phyloP scores from a whole-genome alignment of 257 asterid species.

The Catharanthus roseus region DNA sequence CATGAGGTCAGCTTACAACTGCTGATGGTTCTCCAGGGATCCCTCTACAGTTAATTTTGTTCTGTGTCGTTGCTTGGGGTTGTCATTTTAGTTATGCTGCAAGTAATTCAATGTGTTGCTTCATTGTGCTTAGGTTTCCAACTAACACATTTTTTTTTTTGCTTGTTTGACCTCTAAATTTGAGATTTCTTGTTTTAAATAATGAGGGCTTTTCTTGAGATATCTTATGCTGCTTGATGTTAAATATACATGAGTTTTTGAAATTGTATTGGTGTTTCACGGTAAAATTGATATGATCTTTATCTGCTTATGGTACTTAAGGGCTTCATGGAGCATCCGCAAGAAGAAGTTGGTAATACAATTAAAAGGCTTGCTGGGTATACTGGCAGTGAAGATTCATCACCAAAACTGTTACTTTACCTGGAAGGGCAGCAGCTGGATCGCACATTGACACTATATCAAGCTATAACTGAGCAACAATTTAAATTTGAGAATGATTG shows the following conservation, averaged over 20 bases:
- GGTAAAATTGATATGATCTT: slow-evolving; percentile 5
- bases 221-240: not conserved
- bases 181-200: not conserved
- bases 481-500: slow-evolving; percentile 41
- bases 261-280: not conserved
- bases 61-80: not conserved
- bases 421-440: slow-evolving; percentile 63
- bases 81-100: not conserved
- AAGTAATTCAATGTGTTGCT: not conserved
- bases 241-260: not conserved
- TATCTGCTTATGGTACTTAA: slow-evolving; percentile 17
- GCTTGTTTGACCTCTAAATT: not conserved
- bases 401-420: slow-evolving; percentile 49
- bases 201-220: not conserved
- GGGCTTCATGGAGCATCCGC: slow-evolving; percentile 44
- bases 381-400: slow-evolving; percentile 34
- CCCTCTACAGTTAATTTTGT: not conserved
- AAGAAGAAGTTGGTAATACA: slow-evolving; percentile 24
- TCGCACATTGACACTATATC: slow-evolving; percentile 57
- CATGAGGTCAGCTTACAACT: too few relatives aligned
- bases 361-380: slow-evolving; percentile 28
- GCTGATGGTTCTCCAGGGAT: not conserved
- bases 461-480: slow-evolving; percentile 53
- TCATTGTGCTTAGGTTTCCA: not conserved
- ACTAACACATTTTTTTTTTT: not conserved